Evolutionary conservation across 1,139 yeast species (phyloP), one percentile per base, ranked within the genome.

Genomic region (Meyerozyma athensensis): DNA sequence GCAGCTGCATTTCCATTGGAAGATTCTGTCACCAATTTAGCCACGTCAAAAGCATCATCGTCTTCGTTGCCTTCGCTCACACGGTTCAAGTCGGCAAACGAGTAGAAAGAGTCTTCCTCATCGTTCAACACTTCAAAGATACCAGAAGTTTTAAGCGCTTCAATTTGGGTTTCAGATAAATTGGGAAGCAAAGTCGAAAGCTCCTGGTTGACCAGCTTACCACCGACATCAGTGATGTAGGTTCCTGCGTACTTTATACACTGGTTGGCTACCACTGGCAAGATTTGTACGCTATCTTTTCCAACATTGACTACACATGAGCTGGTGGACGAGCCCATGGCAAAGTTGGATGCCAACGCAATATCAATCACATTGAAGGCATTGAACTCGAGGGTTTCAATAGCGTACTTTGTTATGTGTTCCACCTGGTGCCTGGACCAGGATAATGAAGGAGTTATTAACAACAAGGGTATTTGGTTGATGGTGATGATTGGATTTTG

Each of bases 291-390:
- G 48, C 80, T 76, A 31, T 81, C 77, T 42, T 71, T 67, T 16
- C 97, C 97, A 33, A 92, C 72, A 58, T 92, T 95, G 34, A 92
- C 79, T 17, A 92, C 86, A 28, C 83, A 61, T 1, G 92, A 75
- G 40, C 72, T 77, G 20, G 61, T 58, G 14, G 79, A 64, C 21
- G 71, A 65, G 8, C 81, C 81, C 54, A 82, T 73, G 0, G 96
- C 94, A 59, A 81, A 89, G 10, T 83, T 68, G 1, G 90, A 69
- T 4, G 90, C 86, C 34, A 89, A 63, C 1, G 92, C 70, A 26
- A 74, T 64, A 39, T 95, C 89, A 34, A 86, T 54, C 3, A 87
- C 58, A 37, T 86, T 73, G 50, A 90, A 78, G 1, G 86, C 94
- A 6, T 86, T 81, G 38, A 87, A 68, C 42, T 82, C 82, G 49